phyloP scores from a whole-genome alignment of 208 protist genomes.

The Herpetomonas samuelpessoai region DNA sequence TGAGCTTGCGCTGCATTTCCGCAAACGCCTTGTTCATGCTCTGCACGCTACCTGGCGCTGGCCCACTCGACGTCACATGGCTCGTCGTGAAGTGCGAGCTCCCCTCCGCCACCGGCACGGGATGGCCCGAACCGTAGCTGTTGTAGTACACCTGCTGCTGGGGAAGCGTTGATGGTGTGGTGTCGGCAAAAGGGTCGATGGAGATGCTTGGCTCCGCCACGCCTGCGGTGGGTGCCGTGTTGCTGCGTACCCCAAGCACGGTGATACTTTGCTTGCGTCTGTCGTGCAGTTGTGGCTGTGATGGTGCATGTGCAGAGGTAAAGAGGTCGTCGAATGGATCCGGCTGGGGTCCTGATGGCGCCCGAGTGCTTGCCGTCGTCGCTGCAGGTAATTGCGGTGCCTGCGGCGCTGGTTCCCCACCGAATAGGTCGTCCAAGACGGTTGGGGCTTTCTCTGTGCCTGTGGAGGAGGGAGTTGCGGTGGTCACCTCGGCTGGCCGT shows the following conservation, averaged over 20 bases:
- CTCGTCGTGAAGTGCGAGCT: not conserved
- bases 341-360: not conserved
- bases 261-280: slow-evolving; percentile 1
- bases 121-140: not conserved
- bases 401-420: not conserved
- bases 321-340: not conserved
- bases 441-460: too few relatives aligned
- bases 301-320: slow-evolving; percentile 5
- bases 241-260: not conserved
- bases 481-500: too few relatives aligned
- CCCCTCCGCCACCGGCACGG: not conserved
- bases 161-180: not conserved
- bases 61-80: not conserved
- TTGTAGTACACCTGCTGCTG: slow-evolving; percentile 1
- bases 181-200: not conserved
- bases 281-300: slow-evolving; percentile 1
- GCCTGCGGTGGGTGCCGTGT: not conserved
- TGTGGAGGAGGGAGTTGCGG: too few relatives aligned
- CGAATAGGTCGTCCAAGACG: slow-evolving; percentile 31
- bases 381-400: not conserved
- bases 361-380: not conserved
- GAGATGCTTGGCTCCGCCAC: too few relatives aligned
- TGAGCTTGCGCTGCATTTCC: slow-evolving; percentile 22
- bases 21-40: slow-evolving; percentile 15
- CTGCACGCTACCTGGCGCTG: not conserved